Conservation (phyloP, 2,329 filamentous ascomycete genomes). For the Pseudonectria foliicola region DNA sequence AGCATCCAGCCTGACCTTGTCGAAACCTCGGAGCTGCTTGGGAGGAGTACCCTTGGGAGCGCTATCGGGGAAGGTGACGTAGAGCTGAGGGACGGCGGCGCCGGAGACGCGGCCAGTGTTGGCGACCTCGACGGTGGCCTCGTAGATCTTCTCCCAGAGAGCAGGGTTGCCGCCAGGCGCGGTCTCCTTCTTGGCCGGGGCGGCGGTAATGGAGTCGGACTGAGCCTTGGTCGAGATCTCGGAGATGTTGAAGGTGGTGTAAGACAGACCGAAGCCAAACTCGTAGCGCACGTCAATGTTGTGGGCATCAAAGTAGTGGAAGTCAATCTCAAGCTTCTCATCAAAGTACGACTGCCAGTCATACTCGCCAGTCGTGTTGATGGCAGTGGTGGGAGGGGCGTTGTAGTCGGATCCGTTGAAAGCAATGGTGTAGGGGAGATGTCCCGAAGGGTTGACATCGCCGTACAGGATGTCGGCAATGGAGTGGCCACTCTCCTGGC, state of each 20-base stretch:
- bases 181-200: constrained; percentile 20
- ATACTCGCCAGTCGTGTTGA: constrained; percentile 30
- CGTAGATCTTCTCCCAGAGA: constrained; percentile 45
- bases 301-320: constrained; percentile 56
- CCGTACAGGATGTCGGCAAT: constrained; percentile 62
- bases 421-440: constrained; percentile 68
- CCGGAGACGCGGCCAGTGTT: constrained; percentile 46
- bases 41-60: constrained; percentile 38
- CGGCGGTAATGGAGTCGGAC: constrained; percentile 18
- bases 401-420: constrained; percentile 42
- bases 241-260: constrained; percentile 54
- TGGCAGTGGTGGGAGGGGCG: constrained; percentile 30
- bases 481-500: constrained; percentile 63
- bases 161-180: constrained; percentile 49
- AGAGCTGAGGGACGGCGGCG: constrained; percentile 47
- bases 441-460: constrained; percentile 59
- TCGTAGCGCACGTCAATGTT: constrained; percentile 55
- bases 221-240: constrained; percentile 17
- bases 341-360: constrained; percentile 45
- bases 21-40: constrained; percentile 43
- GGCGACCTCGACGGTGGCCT: constrained; percentile 37
- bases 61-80: constrained; percentile 37
- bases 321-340: constrained; percentile 62
- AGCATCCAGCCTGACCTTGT: constrained; percentile 37
- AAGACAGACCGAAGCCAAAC: constrained; percentile 63